Percentiles rank a stretch among this genome's conserved stretches.
Evolutionary conservation across 2,329 filamentous ascomycete species (phyloP).

Genomic region (Claviceps pazoutovae): DNA sequence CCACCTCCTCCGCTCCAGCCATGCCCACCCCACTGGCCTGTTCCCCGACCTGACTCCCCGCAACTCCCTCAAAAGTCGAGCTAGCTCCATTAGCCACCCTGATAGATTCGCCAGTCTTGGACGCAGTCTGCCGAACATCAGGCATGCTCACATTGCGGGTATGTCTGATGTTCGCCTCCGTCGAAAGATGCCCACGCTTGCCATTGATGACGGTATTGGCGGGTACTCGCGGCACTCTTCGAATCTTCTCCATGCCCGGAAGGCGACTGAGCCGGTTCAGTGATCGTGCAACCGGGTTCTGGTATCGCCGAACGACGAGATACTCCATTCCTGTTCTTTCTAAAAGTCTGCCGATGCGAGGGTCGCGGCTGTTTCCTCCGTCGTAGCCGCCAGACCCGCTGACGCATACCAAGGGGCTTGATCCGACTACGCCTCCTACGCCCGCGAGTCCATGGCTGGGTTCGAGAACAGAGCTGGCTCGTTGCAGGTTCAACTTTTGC

Average conservation of each 20-base stretch:
- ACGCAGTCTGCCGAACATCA: conserved; percentile 17
- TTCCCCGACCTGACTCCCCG: conserved; percentile 26
- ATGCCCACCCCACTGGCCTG: conserved; percentile 36
- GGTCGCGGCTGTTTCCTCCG: conserved; percentile 37
- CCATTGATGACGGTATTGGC: conserved; percentile 25
- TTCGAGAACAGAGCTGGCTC: conserved; percentile 59
- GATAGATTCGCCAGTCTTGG: conserved; percentile 22
- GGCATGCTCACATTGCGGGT: conserved; percentile 26
- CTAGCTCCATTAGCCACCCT: conserved; percentile 22
- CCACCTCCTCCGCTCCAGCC: conserved; percentile 34
- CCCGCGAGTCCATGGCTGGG: conserved; percentile 33
- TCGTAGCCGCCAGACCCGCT: conserved; percentile 39
- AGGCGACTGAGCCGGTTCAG: conserved; percentile 33
- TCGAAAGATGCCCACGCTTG: conserved; percentile 15
- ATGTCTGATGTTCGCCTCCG: conserved; percentile 20
- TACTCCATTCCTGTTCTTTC: conserved; percentile 61
- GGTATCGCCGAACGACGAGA: conserved; percentile 57
- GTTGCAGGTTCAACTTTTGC: conserved; percentile 62
- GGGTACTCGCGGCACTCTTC: conserved; percentile 31
- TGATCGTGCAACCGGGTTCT: conserved; percentile 55
- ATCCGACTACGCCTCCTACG: conserved; percentile 25
- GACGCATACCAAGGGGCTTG: conserved; percentile 36
- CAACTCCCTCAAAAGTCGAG: conserved; percentile 33
- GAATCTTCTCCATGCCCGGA: conserved; percentile 35
- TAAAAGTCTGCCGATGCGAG: conserved; percentile 48